phyloP scores from a whole-genome alignment of 192 early-diverging fungal species.

The Obelidium mucronatum region DNA sequence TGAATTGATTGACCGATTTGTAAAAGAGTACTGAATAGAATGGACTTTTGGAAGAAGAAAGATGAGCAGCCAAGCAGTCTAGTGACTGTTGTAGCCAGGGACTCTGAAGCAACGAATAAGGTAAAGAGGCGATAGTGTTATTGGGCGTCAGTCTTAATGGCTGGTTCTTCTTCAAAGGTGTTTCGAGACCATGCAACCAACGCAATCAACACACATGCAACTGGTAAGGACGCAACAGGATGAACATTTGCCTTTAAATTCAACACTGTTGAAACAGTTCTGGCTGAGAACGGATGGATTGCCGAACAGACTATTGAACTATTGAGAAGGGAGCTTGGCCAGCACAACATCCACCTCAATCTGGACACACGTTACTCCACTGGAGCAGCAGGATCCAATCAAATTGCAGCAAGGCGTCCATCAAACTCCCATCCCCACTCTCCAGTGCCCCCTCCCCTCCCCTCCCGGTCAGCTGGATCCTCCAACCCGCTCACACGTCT shows the following conservation, averaged over 20 bases:
- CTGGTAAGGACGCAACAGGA: neutral
- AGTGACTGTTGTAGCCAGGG: neutral
- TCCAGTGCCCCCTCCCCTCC: neutral
- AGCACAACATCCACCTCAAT: constrained; percentile 18
- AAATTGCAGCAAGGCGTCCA: neutral
- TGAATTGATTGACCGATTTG: too few relatives aligned
- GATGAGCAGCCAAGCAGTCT: neutral
- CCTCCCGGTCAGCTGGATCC: neutral
- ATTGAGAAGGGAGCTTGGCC: neutral
- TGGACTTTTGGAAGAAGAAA: neutral
- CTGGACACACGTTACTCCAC: neutral
- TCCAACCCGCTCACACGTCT: neutral
- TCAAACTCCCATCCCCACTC: neutral
- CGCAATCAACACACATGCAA: constrained; percentile 9
- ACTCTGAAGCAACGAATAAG: constrained; percentile 17
- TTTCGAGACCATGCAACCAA: neutral
- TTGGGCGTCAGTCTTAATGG: neutral
- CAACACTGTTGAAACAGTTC: neutral
- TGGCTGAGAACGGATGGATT: constrained; percentile 18
- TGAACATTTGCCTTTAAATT: too few relatives aligned
- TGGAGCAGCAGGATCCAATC: too few relatives aligned
- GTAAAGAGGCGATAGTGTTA: neutral
- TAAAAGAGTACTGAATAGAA: too few relatives aligned
- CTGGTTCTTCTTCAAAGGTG: neutral
- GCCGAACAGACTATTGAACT: constrained; percentile 14